Base-by-base conservation (phyloP, 192 early-diverging fungal species). In the Phlyctochytrium arcticum region DNA sequence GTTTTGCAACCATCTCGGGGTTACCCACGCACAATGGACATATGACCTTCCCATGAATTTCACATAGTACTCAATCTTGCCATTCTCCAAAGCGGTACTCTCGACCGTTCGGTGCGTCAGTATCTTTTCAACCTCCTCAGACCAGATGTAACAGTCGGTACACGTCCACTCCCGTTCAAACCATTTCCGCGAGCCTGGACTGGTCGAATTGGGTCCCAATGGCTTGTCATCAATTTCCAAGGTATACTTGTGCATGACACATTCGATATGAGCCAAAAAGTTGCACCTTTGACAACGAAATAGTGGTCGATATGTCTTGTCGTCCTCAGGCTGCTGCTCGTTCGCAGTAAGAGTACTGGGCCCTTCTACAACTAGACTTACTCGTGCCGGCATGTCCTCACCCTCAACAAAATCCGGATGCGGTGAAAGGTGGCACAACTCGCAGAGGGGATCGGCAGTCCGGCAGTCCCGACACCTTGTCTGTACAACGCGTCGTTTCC, bases 1-100 rank as follows among this genome's bases (percentile, higher is more conserved):
- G 3, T 75, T 54, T 23, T 70, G 35, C 1, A 80, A 19, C 80
- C 80, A 81, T 2, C 65, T 46, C 34, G 58, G 77, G 24, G 73
- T 50, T 36, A 80, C 77, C 77, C 80, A 81, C n/a, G 39, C 60
- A 58, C 68, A 65, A 34, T 73, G 65, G 17, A 68, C 66, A 57
- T 77, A 61, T 12, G 75, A 70, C 5, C 46, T 37, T 19, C 54
- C 39, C 50, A 10, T 42, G 49, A 73, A 81, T 53, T 81, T 81
- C 9, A 81, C 65, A 39, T 60, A 80, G 62, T 65, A 80, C 44
- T 81, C 77, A 4, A 71, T 55, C 19, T 19, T 4, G 19, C 3
- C 19, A 15, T 5, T 19, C 4, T 15, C 15, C 50, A 30, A 15
- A 26, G 17, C 30, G 17, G 3, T 27, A 27, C 29, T 27, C 17